Base-by-base conservation (phyloP, 257 asterid species). In the Nicotiana tomentosiformis region DNA sequence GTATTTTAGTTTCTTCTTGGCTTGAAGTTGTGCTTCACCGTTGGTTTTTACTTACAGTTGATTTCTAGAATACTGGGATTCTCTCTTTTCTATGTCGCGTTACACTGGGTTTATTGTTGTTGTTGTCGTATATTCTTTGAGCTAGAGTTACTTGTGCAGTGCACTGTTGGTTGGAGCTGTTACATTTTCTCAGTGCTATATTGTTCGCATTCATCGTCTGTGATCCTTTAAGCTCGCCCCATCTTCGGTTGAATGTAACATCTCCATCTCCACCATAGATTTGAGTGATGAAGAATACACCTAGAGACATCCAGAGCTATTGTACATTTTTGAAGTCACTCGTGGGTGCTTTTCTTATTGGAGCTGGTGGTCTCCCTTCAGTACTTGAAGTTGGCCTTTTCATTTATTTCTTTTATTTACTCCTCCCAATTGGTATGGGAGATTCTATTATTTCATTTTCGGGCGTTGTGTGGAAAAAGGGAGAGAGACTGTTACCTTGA, bases 111-210 rank as follows among this genome's bases (percentile, higher is more conserved):
- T 23, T 23, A 23, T 23, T 23, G 30, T 32, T 32, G 33, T 32
- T 32, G 4, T 32, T 32, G 35, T 32, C 3, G 35, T 32, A 32
- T 76, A 26, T 51, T 76, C 5, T 26, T 76, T 76, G 80, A 76
- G 64, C 64, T 51, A 76, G 53, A 76, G 80, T 76, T 49, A 8
- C 29, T 51, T 51, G 43, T 76, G 80, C 80, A 76, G 80, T 51
- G 64, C 64, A 55, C 64, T 76, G 64, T 51, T 14, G 80, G 80
- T 76, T 76, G 80, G 46, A 76, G 80, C 39, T 15, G 46, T 76
- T 51, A 55, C 64, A 51, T 26, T 51, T 74, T 11, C 29, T 76
- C 17, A 12, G 60, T 51, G 64, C 80, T 51, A 51, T 51, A 26
- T 72, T 76, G 46, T 76, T 76, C 64, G 53, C 80, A 26, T 26